A percentile compares a stretch with the other conserved stretches of the same genome.
Evolutionary conservation across 202 grass and related monocot genomes (phyloP).

Genomic region (Panicum hallii): DNA sequence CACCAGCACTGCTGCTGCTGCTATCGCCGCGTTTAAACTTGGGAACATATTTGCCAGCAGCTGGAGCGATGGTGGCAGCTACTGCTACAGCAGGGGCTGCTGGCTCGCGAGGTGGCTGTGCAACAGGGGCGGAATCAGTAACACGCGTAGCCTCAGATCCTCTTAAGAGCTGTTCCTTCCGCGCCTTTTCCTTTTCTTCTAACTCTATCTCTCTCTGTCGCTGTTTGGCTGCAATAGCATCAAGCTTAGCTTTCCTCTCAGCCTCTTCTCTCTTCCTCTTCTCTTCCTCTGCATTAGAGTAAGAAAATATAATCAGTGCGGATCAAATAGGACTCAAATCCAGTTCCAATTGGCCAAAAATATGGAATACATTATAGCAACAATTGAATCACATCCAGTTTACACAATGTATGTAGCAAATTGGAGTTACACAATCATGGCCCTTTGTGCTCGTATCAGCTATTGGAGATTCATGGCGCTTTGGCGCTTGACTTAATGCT

Average conservation of each 20-base stretch:
- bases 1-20: conserved; percentile 11
- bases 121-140: conserved; percentile 39
- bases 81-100: conserved; percentile 39
- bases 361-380: conserved; percentile 2
- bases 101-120: conserved; percentile 42
- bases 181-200: conserved; percentile 72
- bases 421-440: not conserved
- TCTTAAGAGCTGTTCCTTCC: conserved; percentile 58
- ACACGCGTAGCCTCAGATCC: conserved; percentile 21
- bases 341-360: not conserved
- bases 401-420: not conserved
- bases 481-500: conserved; percentile 29
- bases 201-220: conserved; percentile 70
- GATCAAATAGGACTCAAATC: not conserved
- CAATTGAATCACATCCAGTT: not conserved
- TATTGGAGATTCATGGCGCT: not conserved
- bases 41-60: conserved; percentile 64
- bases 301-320: not conserved
- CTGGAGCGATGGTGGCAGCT: conserved; percentile 6
- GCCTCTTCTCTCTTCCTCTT: conserved; percentile 80
- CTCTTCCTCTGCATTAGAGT: conserved; percentile 76
- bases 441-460: not conserved
- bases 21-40: conserved; percentile 58
- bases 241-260: conserved; percentile 85
- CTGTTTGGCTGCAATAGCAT: conserved; percentile 83